These are phyloP conservation scores for Eustoma russellianum DNA, from an alignment of 257 asterid genomes.

Conservation along the genomic window DNA sequence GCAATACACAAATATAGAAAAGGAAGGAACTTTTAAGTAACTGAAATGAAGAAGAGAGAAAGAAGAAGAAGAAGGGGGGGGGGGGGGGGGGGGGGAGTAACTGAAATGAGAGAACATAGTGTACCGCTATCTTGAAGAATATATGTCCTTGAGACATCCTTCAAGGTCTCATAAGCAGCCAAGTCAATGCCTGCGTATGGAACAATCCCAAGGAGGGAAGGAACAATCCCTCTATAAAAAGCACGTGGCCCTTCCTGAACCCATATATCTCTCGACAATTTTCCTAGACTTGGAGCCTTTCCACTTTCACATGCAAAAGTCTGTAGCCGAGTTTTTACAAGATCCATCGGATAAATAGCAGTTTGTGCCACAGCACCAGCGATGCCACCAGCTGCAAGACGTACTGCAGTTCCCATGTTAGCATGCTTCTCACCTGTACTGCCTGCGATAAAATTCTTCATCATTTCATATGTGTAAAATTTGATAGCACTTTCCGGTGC, in stretches of 20 bases:
- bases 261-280: constrained; percentile 75
- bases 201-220: constrained; percentile 90
- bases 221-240: constrained; percentile 79
- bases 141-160: constrained; percentile 71
- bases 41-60: no score
- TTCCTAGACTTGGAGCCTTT: constrained; percentile 56
- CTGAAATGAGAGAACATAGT: constrained; percentile 7
- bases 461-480: constrained; percentile 72
- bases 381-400: constrained; percentile 81
- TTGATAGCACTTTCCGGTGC: constrained; percentile 99
- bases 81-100: no score
- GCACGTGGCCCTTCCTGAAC: constrained; percentile 91
- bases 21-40: neutral
- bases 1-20: constrained; percentile 5
- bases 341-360: constrained; percentile 94
- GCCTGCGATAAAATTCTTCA: constrained; percentile 57
- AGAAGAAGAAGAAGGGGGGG: no score
- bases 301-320: constrained; percentile 66
- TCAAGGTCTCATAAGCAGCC: constrained; percentile 82
- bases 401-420: constrained; percentile 61
- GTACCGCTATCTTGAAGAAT: constrained; percentile 75
- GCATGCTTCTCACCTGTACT: constrained; percentile 33
- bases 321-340: constrained; percentile 87
- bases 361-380: constrained; percentile 99
- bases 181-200: constrained; percentile 96